Conservation (phyloP, 2,329 filamentous ascomycete genomes). For the Ophiocordyceps australis region DNA sequence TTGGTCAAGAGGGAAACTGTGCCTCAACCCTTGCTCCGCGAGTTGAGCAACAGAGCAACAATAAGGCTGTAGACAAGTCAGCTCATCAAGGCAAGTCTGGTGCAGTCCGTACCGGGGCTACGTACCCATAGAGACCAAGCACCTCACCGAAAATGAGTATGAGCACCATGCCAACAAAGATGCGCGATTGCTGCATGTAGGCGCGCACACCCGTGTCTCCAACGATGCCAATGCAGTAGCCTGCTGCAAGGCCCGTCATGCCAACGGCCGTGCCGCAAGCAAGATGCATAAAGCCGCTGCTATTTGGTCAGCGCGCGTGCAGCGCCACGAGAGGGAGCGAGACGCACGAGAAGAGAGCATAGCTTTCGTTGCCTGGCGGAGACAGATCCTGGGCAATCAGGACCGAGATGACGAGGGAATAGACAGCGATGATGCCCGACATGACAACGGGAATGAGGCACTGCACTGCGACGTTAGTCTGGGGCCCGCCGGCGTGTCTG, state of each 20-base stretch:
- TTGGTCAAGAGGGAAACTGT: too few species aligned
- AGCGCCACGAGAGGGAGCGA: neutral
- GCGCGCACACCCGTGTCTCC: conserved; percentile 86
- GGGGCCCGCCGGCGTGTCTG: too few species aligned
- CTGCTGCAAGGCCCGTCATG: conserved; percentile 79
- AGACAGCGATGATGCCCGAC: conserved; percentile 98
- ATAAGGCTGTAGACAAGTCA: conserved; percentile 45
- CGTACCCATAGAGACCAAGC: conserved; percentile 86
- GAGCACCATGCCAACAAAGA: conserved; percentile 97
- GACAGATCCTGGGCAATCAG: conserved; percentile 82
- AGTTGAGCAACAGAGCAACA: conserved; percentile 85
- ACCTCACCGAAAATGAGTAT: conserved; percentile 99
- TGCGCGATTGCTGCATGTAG: conserved; percentile 89
- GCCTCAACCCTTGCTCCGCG: conserved; percentile 50
- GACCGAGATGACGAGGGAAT: conserved; percentile 90
- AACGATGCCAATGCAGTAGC: conserved; percentile 91
- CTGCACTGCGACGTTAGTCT: too few species aligned
- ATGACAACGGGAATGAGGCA: conserved; percentile 84
- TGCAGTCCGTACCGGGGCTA: conserved; percentile 1
- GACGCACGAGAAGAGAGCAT: conserved; percentile 68
- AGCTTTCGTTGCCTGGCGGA: conserved; percentile 45
- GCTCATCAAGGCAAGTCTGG: neutral
- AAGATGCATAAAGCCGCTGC: conserved; percentile 71
- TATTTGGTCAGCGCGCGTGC: conserved; percentile 5
- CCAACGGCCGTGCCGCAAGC: conserved; percentile 82